These are phyloP conservation scores for Dimocarpus longan DNA, from an alignment of 345 rosid species.

Conservation along the genomic window DNA sequence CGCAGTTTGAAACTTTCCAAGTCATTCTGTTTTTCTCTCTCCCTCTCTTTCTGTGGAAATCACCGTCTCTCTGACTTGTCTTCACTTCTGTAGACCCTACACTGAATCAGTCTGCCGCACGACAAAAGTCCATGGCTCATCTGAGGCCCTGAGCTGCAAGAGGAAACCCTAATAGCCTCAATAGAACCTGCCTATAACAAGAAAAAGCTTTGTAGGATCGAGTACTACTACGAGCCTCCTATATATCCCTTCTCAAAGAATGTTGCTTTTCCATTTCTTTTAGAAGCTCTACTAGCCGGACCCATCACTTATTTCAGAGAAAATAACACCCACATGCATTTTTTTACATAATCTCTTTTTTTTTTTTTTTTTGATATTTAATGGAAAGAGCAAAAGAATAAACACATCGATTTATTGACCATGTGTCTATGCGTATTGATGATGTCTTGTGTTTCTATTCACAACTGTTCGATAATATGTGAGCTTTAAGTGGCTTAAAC, in stretches of 20 bases:
- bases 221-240: slow-evolving; percentile 5
- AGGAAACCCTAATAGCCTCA: slow-evolving; percentile 8
- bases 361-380: not conserved
- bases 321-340: not conserved
- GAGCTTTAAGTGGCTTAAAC: too few species aligned
- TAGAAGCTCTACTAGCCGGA: not conserved
- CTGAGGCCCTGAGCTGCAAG: not conserved
- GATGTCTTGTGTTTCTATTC: too few species aligned
- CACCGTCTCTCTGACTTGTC: not conserved
- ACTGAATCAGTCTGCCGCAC: not conserved
- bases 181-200: slow-evolving; percentile 15
- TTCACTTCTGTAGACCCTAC: not conserved
- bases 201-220: slow-evolving; percentile 6
- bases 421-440: too few species aligned
- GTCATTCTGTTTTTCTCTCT: not conserved
- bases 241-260: slow-evolving; percentile 1
- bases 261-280: slow-evolving; percentile 17
- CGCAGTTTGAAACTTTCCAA: not conserved
- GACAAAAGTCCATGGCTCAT: slow-evolving; percentile 19
- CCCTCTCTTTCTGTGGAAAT: not conserved
- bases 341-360: not conserved
- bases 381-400: not conserved
- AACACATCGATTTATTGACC: too few species aligned
- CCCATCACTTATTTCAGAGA: slow-evolving; percentile 6
- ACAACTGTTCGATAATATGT: too few species aligned